Percentiles rank a stretch among this genome's conserved stretches.
These are phyloP conservation scores for Comarum palustre DNA, from an alignment of 306 rosid species.

Conservation along the genomic window DNA sequence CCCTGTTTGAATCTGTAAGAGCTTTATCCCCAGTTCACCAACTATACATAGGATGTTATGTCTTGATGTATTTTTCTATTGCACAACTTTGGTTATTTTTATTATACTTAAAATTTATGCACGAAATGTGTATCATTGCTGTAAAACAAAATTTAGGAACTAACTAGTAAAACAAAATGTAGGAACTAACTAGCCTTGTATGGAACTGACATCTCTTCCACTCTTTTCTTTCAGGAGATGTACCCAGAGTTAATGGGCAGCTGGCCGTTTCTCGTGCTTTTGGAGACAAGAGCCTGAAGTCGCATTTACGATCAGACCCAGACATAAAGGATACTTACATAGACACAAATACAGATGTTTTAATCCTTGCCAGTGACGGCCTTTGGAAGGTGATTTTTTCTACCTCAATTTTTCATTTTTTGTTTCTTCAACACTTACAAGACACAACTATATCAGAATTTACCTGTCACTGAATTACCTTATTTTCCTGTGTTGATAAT, in stretches of 20 bases:
- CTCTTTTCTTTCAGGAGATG: slow-evolving; percentile 56
- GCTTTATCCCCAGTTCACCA: not conserved
- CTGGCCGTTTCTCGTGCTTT: slow-evolving; percentile 95
- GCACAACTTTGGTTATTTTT: not conserved
- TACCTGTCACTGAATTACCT: not conserved
- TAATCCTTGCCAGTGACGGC: slow-evolving; percentile 88
- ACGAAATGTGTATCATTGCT: not conserved
- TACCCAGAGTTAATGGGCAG: slow-evolving; percentile 92
- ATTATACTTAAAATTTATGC: not conserved
- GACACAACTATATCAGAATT: not conserved
- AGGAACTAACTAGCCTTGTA: not conserved
- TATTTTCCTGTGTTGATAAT: slow-evolving; percentile 23
- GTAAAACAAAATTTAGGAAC: not conserved
- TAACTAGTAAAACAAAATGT: not conserved
- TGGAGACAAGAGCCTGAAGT: slow-evolving; percentile 91
- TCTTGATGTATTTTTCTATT: not conserved
- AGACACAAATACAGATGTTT: slow-evolving; percentile 48
- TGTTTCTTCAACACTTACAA: not conserved
- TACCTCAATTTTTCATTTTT: not conserved
- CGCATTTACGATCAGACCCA: slow-evolving; percentile 82
- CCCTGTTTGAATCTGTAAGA: not conserved
- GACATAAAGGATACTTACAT: slow-evolving; percentile 42
- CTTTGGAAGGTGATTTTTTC: slow-evolving; percentile 75
- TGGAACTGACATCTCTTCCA: slow-evolving; percentile 18
- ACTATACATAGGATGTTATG: not conserved